Evolutionary conservation across 441 rosid genomes (phyloP).

Genomic region (Isatis lusitanica): DNA sequence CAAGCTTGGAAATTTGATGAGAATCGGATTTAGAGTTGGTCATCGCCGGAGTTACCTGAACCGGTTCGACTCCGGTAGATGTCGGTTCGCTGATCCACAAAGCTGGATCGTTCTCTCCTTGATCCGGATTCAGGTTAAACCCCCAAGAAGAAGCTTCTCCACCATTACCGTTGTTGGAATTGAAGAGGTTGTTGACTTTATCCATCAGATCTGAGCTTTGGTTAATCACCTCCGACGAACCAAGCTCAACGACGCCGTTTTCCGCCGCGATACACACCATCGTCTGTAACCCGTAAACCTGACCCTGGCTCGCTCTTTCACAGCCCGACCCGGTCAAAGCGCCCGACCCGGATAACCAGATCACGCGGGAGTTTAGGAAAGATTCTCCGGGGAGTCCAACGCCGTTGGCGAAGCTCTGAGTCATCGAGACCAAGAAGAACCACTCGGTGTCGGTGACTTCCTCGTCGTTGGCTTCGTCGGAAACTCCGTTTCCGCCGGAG

Average conservation of each 20-base stretch:
- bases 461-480: conserved; percentile 74
- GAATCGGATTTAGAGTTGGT: conserved; percentile 29
- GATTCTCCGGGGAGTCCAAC: conserved; percentile 81
- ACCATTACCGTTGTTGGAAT: conserved; percentile 44
- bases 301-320: conserved; percentile 77
- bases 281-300: conserved; percentile 76
- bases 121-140: conserved; percentile 47
- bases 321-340: conserved; percentile 60
- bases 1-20: conserved; percentile 42
- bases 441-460: conserved; percentile 95
- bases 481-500: conserved; percentile 48
- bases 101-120: conserved; percentile 85
- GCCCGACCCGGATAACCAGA: conserved; percentile 81
- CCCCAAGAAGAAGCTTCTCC: conserved; percentile 66
- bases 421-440: conserved; percentile 95
- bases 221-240: conserved; percentile 68
- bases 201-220: conserved; percentile 85
- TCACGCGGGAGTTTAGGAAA: conserved; percentile 48
- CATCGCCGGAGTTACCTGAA: conserved; percentile 33
- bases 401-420: conserved; percentile 73
- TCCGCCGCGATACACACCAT: conserved; percentile 79
- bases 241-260: conserved; percentile 90
- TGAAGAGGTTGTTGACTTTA: conserved; percentile 68
- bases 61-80: conserved; percentile 45
- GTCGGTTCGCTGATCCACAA: conserved; percentile 75